A percentile compares a stretch with the other conserved stretches of the same genome.
These are phyloP conservation scores for Carallia pectinifolia DNA, from an alignment of 345 rosid species.

Conservation along the genomic window DNA sequence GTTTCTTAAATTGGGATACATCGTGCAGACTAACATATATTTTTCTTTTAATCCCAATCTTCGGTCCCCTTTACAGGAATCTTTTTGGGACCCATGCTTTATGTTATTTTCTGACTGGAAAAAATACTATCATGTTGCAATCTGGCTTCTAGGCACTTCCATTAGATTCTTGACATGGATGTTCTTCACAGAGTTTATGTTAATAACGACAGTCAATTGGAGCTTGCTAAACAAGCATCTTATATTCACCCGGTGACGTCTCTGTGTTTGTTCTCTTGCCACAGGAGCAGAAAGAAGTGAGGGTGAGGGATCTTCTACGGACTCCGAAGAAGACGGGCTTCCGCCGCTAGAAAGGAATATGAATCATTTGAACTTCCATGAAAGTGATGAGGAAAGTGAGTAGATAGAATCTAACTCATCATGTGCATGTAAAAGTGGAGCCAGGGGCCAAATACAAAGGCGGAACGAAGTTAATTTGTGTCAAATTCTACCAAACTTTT, in stretches of 20 bases:
- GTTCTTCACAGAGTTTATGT: not conserved
- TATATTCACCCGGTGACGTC: not conserved
- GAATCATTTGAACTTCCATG: conserved; percentile 61
- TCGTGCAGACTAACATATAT: no score
- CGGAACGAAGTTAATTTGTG: no score
- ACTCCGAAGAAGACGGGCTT: conserved; percentile 73
- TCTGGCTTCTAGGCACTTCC: no score
- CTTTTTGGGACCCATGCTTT: no score
- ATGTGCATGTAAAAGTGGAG: not conserved
- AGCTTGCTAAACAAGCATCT: not conserved
- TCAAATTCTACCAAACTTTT: no score
- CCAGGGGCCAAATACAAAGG: no score
- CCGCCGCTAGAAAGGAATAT: conserved; percentile 84
- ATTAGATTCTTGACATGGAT: no score
- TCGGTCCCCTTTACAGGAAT: no score
- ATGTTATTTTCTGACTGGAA: no score
- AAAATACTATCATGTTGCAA: no score
- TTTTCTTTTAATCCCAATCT: no score
- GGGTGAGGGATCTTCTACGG: conserved; percentile 45
- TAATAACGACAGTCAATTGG: not conserved
- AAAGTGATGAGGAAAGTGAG: conserved; percentile 47
- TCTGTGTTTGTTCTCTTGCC: conserved; percentile 6
- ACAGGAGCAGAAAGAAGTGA: conserved; percentile 23
- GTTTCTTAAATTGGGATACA: no score
- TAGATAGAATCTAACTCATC: not conserved